phyloP scores from a whole-genome alignment of 495 filamentous ascomycete genomes.

The Aspergillus haitiensis region DNA sequence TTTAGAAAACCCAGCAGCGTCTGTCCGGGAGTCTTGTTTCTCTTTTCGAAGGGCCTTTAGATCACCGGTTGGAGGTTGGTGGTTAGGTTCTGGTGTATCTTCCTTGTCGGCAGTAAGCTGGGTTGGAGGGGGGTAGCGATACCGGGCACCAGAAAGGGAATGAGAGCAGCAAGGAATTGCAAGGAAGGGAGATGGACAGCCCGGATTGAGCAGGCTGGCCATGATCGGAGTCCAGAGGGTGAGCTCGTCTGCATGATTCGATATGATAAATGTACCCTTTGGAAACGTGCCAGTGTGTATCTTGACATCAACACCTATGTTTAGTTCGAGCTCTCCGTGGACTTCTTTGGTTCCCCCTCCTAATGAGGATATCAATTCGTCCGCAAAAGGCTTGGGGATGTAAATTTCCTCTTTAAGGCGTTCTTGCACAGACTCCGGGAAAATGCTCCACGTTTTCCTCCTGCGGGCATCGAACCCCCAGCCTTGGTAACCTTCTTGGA shows the following conservation, averaged over 20 bases:
- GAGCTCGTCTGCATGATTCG: conserved; percentile 94
- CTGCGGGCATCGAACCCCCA: conserved; percentile 87
- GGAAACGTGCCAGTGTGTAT: conserved; percentile 73
- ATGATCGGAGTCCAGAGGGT: conserved; percentile 94
- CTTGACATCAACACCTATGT: conserved; percentile 24
- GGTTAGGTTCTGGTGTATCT: conserved; percentile 9
- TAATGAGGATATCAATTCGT: conserved; percentile 16
- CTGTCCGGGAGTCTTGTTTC: conserved; percentile 37
- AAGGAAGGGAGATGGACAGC: conserved; percentile 64
- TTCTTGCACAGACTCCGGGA: conserved; percentile 53
- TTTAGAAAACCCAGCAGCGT: conserved; percentile 31
- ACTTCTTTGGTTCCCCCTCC: too few species aligned
- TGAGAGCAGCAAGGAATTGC: conserved; percentile 95
- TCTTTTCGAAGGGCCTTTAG: conserved; percentile 43
- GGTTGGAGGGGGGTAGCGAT: conserved; percentile 59
- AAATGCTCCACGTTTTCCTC: conserved; percentile 80
- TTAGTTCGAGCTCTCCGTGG: neutral
- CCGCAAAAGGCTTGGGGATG: conserved; percentile 61
- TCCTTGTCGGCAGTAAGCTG: conserved; percentile 24
- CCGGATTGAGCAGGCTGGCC: conserved; percentile 65
- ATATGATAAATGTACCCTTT: conserved; percentile 82
- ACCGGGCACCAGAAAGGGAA: conserved; percentile 70
- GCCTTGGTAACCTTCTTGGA: conserved; percentile 77
- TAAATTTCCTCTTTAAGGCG: conserved; percentile 70
- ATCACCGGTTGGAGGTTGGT: conserved; percentile 40